Percentiles rank a stretch among this genome's conserved stretches.
Evolutionary conservation across 2,329 filamentous ascomycete genomes (phyloP).

Genomic region (Botrytis squamosa): DNA sequence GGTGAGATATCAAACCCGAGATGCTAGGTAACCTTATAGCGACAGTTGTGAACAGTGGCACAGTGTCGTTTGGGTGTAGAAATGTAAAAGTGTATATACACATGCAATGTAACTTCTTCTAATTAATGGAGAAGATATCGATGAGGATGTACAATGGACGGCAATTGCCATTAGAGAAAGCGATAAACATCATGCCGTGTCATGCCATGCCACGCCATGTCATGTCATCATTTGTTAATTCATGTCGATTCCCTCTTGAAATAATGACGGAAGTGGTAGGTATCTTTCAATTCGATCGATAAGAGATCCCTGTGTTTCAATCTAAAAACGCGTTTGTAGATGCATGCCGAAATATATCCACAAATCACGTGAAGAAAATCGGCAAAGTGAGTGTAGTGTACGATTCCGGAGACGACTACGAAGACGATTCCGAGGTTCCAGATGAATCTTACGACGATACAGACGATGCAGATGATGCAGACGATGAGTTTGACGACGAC

Average conservation of each 20-base stretch:
- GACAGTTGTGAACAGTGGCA: neutral
- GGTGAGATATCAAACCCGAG: neutral
- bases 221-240: neutral
- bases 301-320: neutral
- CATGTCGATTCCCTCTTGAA: neutral
- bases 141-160: neutral
- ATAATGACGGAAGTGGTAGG: neutral
- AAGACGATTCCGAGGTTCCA: no score
- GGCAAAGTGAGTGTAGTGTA: no score
- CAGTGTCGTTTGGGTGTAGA: neutral
- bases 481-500: no score
- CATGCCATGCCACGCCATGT: neutral
- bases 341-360: neutral
- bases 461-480: no score
- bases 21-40: neutral
- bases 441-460: no score
- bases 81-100: neutral
- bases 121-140: neutral
- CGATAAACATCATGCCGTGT: neutral
- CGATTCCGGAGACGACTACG: no score
- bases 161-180: neutral
- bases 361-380: neutral
- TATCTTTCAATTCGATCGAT: neutral
- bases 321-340: neutral
- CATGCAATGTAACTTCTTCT: neutral